Base-by-base conservation (phyloP, 768 basidiomycete genomes). In the Phlebiopsis flavidoalba region DNA sequence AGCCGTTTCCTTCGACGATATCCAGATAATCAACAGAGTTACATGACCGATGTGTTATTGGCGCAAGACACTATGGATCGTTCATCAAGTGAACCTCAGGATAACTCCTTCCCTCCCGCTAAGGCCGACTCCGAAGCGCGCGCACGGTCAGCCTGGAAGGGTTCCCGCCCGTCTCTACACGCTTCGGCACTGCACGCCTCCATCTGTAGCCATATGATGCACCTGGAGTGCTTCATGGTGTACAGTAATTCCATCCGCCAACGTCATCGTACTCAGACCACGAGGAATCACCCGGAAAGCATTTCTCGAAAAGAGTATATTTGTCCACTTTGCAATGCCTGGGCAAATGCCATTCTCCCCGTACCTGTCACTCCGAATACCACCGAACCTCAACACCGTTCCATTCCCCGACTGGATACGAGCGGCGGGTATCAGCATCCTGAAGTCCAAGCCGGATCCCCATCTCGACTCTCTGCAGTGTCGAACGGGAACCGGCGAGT, bases 191-290 rank as follows among this genome's bases (percentile, higher is more conserved):
- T 98, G 12, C 81, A 95, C 69, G 76, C 88, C 10, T 94, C 95
- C 0, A 87, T 93, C 43, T 98, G 96, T 72, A 93, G 88, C 35
- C 97, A 98, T 70, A 85, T 95, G 81, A 98, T 99, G 95, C 97
- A 99, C 74, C 75, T 95, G 63, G 85, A 89, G 46, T 98, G 97
- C 74, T 96, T 98, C 78, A 88, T 89, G 53, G 88, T 88, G 1
- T 98, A 98, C 72, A 94, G 84, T 64, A 71, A 82, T 1, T 95
- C 95, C 17, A 88, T 98, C 57, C 83, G 92, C 49, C 87, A 90
- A 63, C 88, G 95, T 12, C 94, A 96, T 69, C 83, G 90, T 8
- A 80, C 88, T 0, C 96, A 98, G 66, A 86, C 91, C 5, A 93
- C 93, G 6, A 79, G 97, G 43, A 93, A 95, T 64, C 96, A 97